Evolutionary conservation across 2,329 filamentous ascomycete genomes (phyloP), one percentile per base, ranked within the genome.

Genomic region (Dendryphion nanum): DNA sequence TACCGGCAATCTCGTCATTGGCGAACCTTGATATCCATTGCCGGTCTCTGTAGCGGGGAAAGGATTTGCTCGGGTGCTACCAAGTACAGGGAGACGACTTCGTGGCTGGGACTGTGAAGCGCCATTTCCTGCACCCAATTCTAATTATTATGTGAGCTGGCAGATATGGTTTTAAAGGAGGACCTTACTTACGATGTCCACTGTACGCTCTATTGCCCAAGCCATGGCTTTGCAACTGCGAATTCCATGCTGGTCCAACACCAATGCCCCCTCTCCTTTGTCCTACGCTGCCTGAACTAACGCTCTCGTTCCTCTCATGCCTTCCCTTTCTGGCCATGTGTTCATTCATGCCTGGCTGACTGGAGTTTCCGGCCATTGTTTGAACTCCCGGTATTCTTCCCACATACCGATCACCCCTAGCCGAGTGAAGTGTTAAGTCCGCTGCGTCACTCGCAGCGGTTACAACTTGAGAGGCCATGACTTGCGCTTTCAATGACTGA

Each of bases 401-500:
- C 16, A 61, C 48, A 44, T 52, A 59, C 6, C 52, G 55, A 30
- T 64, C 57, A n/a, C 48, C 47, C 6, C 51, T 48, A 18, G 46
- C 52, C 18, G 49, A 48, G 6, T 61, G 51, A 3, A 65, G 28
- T 3, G 63, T 47, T 6, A 50, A 42, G 29, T 63, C 59, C 16
- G 57, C 64, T 37, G 67, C 61, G 34, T 80, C 70, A 3, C 74
- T 75, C 15, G 77, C 78, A 5, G 78, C 77, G 14, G 67, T 66
- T 38, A 77, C 74, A 41, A 81, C 73, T 10, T 77, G 71, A 2
- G 73, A 71, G 20, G 68, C 66, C 64, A 78, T 73, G 8, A 77
- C 71, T 41, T 75, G 73, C 18, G 72, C 69, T 53, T 82, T 82
- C 28, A 82, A 62, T 10, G 71, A 55, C 31, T 77, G 73, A 50